A percentile compares a stretch with the other conserved stretches of the same genome.
phyloP scores from a whole-genome alignment of 169 alveolate species.

The Besnoitia besnoiti region DNA sequence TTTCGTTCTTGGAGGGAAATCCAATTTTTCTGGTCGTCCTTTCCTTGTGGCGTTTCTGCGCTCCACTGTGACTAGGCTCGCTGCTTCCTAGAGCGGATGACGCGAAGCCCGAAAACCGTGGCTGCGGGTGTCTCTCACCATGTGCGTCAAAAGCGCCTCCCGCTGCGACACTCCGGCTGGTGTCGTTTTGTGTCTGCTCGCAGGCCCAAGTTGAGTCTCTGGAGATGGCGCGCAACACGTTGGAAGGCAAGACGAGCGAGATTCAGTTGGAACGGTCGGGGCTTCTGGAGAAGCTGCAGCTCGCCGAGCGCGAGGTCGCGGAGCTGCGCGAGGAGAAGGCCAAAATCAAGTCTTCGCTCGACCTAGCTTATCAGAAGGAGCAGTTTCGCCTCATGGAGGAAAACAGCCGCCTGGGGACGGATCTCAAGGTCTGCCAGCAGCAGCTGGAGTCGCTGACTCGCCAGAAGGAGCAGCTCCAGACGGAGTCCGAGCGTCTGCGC shows the following conservation, averaged over 20 bases:
- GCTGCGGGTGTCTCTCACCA: too few relatives aligned
- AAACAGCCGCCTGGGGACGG: slow-evolving; percentile 28
- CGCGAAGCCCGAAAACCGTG: too few relatives aligned
- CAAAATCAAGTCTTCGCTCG: slow-evolving; percentile 6
- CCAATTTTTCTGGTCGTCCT: too few relatives aligned
- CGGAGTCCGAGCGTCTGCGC: slow-evolving; percentile 28
- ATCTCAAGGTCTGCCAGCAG: slow-evolving; percentile 13
- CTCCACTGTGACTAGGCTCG: too few relatives aligned
- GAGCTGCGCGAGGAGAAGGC: neutral
- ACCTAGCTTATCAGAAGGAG: slow-evolving; percentile 12
- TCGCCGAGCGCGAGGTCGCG: neutral
- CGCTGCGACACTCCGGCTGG: too few relatives aligned
- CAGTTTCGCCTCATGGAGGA: slow-evolving; percentile 34
- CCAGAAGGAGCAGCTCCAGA: slow-evolving; percentile 7
- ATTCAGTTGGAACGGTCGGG: slow-evolving; percentile 11
- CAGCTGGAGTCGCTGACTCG: slow-evolving; percentile 1
- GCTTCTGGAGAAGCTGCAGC: slow-evolving; percentile 17
- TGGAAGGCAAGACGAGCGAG: neutral
- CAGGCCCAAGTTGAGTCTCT: slow-evolving; percentile 19
- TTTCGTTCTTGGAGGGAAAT: too few relatives aligned
- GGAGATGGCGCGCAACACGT: neutral
- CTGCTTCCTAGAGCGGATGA: neutral
- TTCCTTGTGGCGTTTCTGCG: too few relatives aligned
- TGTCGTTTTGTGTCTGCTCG: neutral
- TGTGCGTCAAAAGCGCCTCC: too few relatives aligned